Evolutionary conservation across 306 rosid species (phyloP).

Genomic region (Dalbergia cochinchinensis): DNA sequence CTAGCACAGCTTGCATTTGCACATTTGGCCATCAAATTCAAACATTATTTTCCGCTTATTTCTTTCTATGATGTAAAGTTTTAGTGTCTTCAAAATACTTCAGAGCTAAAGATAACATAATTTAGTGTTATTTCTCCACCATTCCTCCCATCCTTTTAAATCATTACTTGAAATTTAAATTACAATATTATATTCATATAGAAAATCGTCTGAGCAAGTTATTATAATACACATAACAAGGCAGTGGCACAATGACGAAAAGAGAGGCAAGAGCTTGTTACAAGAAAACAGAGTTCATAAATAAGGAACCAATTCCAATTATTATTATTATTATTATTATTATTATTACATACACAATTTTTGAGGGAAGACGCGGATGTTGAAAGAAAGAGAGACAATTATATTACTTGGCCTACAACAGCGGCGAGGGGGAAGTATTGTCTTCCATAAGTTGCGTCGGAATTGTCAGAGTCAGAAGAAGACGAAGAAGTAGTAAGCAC

Average conservation of each 20-base stretch:
- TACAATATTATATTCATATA: no score
- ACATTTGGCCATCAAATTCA: background rate
- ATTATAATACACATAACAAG: no score
- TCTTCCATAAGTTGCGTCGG: slow-evolving; percentile 62
- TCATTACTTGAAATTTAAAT: background rate
- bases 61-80: background rate
- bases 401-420: slow-evolving; percentile 89
- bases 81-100: background rate
- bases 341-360: no score
- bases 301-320: no score
- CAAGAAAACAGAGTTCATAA: no score
- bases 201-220: background rate
- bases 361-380: background rate
- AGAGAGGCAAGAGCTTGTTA: background rate
- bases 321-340: no score
- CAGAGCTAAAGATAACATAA: slow-evolving; percentile 1
- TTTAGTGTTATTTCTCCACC: background rate
- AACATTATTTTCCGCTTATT: no score
- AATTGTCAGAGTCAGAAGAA: slow-evolving; percentile 43
- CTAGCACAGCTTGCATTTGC: background rate
- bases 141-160: background rate
- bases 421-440: slow-evolving; percentile 95
- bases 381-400: background rate
- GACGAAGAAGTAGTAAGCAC: slow-evolving; percentile 14
- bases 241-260: background rate